These are phyloP conservation scores for Serendipita sp. DNA, from an alignment of 768 basidiomycete genomes.

Conservation along the genomic window DNA sequence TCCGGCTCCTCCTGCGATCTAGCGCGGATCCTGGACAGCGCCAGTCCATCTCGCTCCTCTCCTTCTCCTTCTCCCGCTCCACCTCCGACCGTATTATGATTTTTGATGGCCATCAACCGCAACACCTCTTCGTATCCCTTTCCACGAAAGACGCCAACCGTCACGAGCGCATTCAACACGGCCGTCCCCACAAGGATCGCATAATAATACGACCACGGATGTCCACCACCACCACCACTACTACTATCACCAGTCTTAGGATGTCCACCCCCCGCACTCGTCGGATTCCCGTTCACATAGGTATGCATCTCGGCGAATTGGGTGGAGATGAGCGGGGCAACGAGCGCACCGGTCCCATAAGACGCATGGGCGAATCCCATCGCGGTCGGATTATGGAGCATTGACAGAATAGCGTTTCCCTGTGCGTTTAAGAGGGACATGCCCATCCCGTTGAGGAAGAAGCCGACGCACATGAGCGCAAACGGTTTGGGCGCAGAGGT, in stretches of 20 bases:
- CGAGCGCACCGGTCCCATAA: background rate
- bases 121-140: background rate
- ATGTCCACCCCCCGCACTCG: no score
- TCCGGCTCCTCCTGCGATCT: background rate
- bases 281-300: no score
- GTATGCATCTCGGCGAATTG: background rate
- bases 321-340: slow-evolving; percentile 2
- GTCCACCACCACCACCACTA: background rate
- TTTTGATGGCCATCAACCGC: background rate
- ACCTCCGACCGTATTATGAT: background rate
- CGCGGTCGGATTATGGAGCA: background rate
- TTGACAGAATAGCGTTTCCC: background rate
- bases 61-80: no score
- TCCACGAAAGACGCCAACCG: background rate
- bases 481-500: background rate
- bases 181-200: background rate
- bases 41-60: background rate
- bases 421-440: background rate
- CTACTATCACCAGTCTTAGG: background rate
- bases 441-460: slow-evolving; percentile 5
- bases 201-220: background rate
- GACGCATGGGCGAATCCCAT: background rate
- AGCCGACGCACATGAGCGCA: background rate
- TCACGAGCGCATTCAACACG: background rate
- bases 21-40: background rate